Percentiles rank a stretch among this genome's conserved stretches.
Conservation (phyloP, 2,329 filamentous ascomycete genomes). For the Westerdykella ornata region DNA sequence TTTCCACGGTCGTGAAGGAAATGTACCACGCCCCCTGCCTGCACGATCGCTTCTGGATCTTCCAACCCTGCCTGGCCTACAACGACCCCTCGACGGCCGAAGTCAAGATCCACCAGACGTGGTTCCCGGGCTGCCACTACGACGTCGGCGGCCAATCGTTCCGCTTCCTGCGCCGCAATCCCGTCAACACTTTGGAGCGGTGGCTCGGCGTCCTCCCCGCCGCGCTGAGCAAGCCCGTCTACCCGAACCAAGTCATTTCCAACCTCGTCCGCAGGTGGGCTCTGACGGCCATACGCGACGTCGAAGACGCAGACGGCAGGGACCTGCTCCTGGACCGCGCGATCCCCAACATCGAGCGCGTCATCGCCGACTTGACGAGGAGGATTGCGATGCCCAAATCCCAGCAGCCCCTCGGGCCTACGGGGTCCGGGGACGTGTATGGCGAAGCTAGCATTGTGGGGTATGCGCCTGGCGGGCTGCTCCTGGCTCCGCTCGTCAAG, state of each 20-base stretch:
- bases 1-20: conserved; percentile 27
- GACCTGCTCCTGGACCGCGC: conserved; percentile 3
- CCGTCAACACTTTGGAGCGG: conserved; percentile 23
- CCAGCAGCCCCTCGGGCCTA: conserved; percentile 2
- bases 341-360: conserved; percentile 13
- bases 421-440: conserved; percentile 33
- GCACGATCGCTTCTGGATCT: conserved; percentile 32
- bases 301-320: conserved; percentile 4
- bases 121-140: conserved; percentile 37
- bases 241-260: conserved; percentile 29
- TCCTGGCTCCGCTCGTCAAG: conserved; percentile 14
- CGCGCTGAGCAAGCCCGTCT: conserved; percentile 22
- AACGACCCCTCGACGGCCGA: conserved; percentile 7
- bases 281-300: conserved; percentile 19
- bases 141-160: conserved; percentile 33
- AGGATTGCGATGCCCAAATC: conserved; percentile 10
- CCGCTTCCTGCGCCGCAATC: conserved; percentile 27
- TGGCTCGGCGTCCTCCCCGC: conserved; percentile 23
- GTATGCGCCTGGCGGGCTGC: conserved; percentile 24
- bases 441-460: conserved; percentile 14
- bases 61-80: conserved; percentile 28
- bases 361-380: conserved; percentile 11
- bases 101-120: conserved; percentile 21
- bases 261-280: conserved; percentile 30
- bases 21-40: conserved; percentile 30